These are phyloP conservation scores for Schwanniomyces occidentalis DNA, from an alignment of 805 yeast species.

Conservation along the genomic window DNA sequence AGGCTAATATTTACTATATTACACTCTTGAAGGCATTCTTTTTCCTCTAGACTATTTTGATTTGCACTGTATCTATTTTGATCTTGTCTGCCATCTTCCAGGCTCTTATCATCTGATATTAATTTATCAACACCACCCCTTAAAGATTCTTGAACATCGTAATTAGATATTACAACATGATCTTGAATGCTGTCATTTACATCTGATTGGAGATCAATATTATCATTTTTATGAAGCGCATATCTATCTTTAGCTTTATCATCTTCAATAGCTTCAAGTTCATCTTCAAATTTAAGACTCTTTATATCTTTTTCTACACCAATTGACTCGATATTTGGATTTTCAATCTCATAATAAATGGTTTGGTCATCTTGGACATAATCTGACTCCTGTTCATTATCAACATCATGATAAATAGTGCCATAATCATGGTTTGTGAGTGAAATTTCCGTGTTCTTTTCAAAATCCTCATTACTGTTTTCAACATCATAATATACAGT, in stretches of 20 bases:
- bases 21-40: too few relatives aligned
- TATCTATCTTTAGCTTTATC: slow-evolving; percentile 10
- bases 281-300: slow-evolving; percentile 2
- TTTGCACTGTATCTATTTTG: too few relatives aligned
- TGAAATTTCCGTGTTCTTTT: slow-evolving; percentile 2
- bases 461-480: too few relatives aligned
- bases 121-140: not conserved
- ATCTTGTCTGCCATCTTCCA: slow-evolving; percentile 2
- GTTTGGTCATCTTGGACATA: not conserved
- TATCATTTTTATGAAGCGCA: slow-evolving; percentile 10
- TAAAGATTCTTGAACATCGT: slow-evolving; percentile 4
- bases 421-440: not conserved
- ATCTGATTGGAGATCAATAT: slow-evolving; percentile 1
- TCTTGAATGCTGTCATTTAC: not conserved
- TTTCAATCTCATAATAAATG: not conserved
- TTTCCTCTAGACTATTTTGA: too few relatives aligned
- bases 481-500: slow-evolving; percentile 15
- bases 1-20: too few relatives aligned
- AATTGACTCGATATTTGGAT: not conserved
- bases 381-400: slow-evolving; percentile 1
- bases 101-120: not conserved
- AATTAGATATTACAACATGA: not conserved
- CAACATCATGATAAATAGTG: too few relatives aligned
- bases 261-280: slow-evolving; percentile 6
- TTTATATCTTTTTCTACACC: too few relatives aligned